Evolutionary conservation across 495 filamentous ascomycete species (phyloP).

Genomic region (Bryoglossum gracile): DNA sequence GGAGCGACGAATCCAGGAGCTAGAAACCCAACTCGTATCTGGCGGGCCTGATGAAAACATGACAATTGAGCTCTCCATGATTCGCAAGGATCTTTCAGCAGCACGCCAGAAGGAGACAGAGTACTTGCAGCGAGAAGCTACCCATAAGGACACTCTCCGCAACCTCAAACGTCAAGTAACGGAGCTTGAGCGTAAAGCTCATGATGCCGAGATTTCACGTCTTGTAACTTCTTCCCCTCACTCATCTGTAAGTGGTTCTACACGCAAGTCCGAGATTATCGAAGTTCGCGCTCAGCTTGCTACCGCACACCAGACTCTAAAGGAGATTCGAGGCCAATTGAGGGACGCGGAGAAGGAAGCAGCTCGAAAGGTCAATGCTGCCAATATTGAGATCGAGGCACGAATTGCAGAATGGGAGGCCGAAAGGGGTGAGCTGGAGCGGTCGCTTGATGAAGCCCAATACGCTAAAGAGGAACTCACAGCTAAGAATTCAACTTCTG

Average conservation of each 20-base stretch:
- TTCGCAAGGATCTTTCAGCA: conserved; percentile 54
- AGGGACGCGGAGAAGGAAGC: conserved; percentile 47
- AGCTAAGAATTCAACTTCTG: conserved; percentile 26
- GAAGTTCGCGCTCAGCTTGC: conserved; percentile 56
- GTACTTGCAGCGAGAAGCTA: conserved; percentile 53
- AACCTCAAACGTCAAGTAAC: conserved; percentile 40
- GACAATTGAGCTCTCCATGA: conserved; percentile 48
- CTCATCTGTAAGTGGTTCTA: conserved; percentile 34
- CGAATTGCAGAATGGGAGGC: conserved; percentile 17
- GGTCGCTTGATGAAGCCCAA: conserved; percentile 30
- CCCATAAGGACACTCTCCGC: conserved; percentile 48
- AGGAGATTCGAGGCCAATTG: conserved; percentile 53
- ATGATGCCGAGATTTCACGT: conserved; percentile 36
- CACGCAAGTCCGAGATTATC: conserved; percentile 54
- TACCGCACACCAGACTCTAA: conserved; percentile 51
- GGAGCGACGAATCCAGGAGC: conserved; percentile 49
- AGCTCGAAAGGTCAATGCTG: conserved; percentile 39
- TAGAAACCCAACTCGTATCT: conserved; percentile 38
- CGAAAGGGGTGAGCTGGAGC: conserved; percentile 49
- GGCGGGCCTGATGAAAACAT: conserved; percentile 30
- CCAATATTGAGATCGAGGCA: conserved; percentile 38
- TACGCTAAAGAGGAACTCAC: conserved; percentile 25
- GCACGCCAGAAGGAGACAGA: conserved; percentile 57
- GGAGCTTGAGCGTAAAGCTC: conserved; percentile 40
- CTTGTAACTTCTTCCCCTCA: conserved; percentile 19